phyloP scores from a whole-genome alignment of 2,329 filamentous ascomycete species.

The Aspergillus alliaceus region DNA sequence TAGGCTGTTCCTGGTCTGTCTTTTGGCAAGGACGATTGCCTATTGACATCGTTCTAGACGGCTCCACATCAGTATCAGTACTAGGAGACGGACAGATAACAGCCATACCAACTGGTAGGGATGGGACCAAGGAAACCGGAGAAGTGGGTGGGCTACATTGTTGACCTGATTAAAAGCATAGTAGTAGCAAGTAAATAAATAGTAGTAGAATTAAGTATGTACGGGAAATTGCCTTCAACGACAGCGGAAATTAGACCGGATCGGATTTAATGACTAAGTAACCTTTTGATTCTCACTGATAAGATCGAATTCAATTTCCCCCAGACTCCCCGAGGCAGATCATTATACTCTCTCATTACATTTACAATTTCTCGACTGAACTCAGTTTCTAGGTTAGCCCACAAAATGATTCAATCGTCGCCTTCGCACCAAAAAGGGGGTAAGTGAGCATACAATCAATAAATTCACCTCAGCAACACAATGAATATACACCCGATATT shows the following conservation, averaged over 20 bases:
- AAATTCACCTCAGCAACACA: no score
- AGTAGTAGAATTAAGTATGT: no score
- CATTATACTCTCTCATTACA: no score
- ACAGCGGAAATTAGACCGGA: not conserved
- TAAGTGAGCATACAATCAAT: not conserved
- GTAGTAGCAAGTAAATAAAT: not conserved
- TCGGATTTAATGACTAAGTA: not conserved
- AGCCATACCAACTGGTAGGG: not conserved
- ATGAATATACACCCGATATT: no score
- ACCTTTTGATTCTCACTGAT: not conserved
- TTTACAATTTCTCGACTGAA: no score
- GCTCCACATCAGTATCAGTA: conserved; percentile 7
- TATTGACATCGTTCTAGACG: not conserved
- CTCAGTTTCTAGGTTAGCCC: no score
- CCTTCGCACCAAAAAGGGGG: no score
- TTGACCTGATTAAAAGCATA: not conserved
- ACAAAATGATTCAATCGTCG: no score
- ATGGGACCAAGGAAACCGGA: not conserved
- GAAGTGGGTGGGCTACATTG: not conserved
- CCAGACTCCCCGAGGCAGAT: not conserved
- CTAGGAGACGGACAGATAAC: conserved; percentile 5
- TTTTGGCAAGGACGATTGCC: not conserved
- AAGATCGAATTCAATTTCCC: not conserved
- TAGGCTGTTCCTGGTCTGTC: conserved; percentile 23
- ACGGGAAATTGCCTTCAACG: no score